Evolutionary conservation across 2,329 filamentous ascomycete species (phyloP).

Genomic region (Capronia americana): DNA sequence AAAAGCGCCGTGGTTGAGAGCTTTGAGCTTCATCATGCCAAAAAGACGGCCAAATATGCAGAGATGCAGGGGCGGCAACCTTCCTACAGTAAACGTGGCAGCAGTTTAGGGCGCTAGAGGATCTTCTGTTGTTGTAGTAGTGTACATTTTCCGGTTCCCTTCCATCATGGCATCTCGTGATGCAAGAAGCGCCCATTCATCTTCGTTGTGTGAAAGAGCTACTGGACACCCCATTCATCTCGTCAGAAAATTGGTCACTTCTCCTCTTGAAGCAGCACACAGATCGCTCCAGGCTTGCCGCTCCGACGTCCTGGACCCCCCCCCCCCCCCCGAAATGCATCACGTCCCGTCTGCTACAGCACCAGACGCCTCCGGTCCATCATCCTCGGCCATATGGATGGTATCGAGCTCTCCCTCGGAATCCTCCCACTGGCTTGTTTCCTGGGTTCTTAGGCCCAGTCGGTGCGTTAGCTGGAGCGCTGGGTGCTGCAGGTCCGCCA

Average conservation of each 20-base stretch:
- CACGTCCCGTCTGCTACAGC: background rate
- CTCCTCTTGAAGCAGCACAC: background rate
- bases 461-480: conserved; percentile 78
- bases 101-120: too few species aligned
- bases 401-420: conserved; percentile 82
- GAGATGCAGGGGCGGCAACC: too few species aligned
- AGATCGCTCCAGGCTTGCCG: background rate
- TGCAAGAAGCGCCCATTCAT: background rate
- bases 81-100: too few species aligned
- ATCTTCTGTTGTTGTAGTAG: background rate
- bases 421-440: conserved; percentile 81
- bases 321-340: background rate
- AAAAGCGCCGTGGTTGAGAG: background rate
- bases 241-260: background rate
- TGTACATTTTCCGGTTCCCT: background rate
- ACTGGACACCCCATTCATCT: background rate
- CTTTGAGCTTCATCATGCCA: background rate
- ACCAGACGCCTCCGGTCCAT: background rate
- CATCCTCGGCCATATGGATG: conserved; percentile 71
- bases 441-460: conserved; percentile 97
- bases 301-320: background rate
- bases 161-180: background rate
- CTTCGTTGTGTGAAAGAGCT: background rate
- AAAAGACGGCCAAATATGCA: background rate
- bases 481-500: conserved; percentile 53